Conservation (phyloP, 1,284 basidiomycete species). For the Apiotrichum sp. region DNA sequence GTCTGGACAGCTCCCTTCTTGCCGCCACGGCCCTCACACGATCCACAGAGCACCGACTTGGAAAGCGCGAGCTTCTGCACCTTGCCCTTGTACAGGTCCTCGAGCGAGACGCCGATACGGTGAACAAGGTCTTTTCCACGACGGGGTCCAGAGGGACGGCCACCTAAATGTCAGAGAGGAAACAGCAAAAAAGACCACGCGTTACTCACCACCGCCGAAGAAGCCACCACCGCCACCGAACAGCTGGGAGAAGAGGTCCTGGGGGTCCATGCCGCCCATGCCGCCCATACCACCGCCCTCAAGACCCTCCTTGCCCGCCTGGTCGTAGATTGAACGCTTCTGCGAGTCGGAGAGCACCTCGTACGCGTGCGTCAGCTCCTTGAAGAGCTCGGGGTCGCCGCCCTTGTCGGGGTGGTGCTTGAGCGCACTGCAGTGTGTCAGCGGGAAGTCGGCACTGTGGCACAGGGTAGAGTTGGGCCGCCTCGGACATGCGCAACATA, state of each 20-base stretch:
- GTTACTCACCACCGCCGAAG: constrained; percentile 53
- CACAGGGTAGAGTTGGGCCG: not conserved
- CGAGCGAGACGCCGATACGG: constrained; percentile 88
- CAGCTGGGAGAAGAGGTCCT: constrained; percentile 97
- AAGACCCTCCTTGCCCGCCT: constrained; percentile 89
- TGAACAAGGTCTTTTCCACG: constrained; percentile 98
- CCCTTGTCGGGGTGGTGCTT: constrained; percentile 93
- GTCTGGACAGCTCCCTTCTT: constrained; percentile 89
- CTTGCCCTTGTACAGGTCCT: constrained; percentile 98
- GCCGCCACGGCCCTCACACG: constrained; percentile 94
- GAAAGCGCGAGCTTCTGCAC: constrained; percentile 96
- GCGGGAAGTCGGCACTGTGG: not conserved
- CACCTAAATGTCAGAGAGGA: constrained; percentile 6
- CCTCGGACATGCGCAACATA: constrained; percentile 37
- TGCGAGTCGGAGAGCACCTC: constrained; percentile 87
- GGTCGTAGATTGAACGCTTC: constrained; percentile 81
- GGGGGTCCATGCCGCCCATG: constrained; percentile 81
- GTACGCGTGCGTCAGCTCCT: constrained; percentile 94
- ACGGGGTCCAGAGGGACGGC: constrained; percentile 66
- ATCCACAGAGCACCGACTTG: constrained; percentile 86
- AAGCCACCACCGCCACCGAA: constrained; percentile 66
- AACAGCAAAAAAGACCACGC: not conserved
- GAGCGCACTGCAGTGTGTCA: constrained; percentile 59
- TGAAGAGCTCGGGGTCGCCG: constrained; percentile 94
- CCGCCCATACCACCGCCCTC: constrained; percentile 76